Evolutionary conservation across 345 rosid genomes (phyloP), one percentile per base, ranked within the genome.

Genomic region (Mangifera indica): DNA sequence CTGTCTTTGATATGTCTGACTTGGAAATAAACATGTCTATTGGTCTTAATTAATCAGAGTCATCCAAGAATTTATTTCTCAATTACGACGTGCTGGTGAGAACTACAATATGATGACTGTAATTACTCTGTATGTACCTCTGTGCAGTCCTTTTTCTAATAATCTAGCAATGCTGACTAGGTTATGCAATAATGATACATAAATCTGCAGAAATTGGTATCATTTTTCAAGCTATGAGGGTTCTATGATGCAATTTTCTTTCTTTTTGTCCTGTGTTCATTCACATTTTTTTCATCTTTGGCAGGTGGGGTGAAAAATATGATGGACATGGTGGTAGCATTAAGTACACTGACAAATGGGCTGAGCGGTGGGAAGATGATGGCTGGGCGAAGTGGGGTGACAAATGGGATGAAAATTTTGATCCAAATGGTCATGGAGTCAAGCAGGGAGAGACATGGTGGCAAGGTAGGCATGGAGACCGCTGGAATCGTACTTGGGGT

Each of bases 371-470:
- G 59, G 91, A 90, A 72, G 98, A 85, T 0, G 92, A 86, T 24
- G 88, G 90, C 21, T 91, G 98, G 97, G 78, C 95, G 29, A 94
- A 90, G 63, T 94, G 98, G 97, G 98, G 98, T 24, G 98, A 94
- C 86, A 94, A 94, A 74, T 92, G 98, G 98, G 98, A 94, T 20
- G 98, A 92, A 73, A 81, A 91, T 81, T 94, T 94, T 26, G 84
- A 87, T 74, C 76, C 81, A 20, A 85, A 85, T 37, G 82, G 83
- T n/a, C 85, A 82, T 1, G 98, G 98, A n/a, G 93, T 94, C 63
- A 94, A 92, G 80, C 98, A 94, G 79, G 98, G 98, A 26, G 97
- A 94, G 83, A 83, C 90, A 48, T 92, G 98, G 98, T 89, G 97
- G 98, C 87, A 84, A 86, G 98, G 97, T 12, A 84, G 87, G 74